Evolutionary conservation across 2,329 filamentous ascomycete species (phyloP).

Genomic region (Talaromyces marneffei): DNA sequence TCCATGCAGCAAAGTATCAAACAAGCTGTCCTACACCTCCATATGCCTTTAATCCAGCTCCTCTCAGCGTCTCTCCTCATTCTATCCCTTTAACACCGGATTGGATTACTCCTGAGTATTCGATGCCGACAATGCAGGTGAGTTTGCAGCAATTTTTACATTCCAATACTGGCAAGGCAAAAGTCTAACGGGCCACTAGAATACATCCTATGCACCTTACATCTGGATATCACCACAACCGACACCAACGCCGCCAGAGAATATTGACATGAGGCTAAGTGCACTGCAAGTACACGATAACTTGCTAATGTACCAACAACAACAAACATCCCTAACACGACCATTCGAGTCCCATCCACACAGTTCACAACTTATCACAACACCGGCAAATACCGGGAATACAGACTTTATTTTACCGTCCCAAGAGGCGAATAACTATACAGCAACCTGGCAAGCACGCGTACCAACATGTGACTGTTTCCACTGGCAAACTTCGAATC

Average conservation of each 20-base stretch:
- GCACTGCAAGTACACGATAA: not conserved
- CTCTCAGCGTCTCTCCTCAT: not conserved
- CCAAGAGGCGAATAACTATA: not conserved
- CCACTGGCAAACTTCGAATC: constrained; percentile 9
- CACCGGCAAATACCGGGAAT: not conserved
- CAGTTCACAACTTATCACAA: not conserved
- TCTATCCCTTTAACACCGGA: not conserved
- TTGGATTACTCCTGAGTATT: constrained; percentile 5
- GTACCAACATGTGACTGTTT: constrained; percentile 9
- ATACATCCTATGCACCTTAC: not conserved
- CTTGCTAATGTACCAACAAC: not conserved
- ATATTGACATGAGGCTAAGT: not conserved
- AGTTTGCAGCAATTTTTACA: not conserved
- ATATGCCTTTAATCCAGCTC: not conserved
- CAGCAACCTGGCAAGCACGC: not conserved
- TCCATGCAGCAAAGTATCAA: constrained; percentile 1
- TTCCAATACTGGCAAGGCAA: not conserved
- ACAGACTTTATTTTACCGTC: not conserved
- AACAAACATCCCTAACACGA: not conserved
- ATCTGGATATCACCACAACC: constrained; percentile 5
- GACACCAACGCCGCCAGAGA: constrained; percentile 9
- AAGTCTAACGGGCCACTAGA: not conserved
- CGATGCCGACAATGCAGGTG: not conserved
- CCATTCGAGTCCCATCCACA: not conserved
- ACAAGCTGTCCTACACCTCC: not conserved